phyloP scores from a whole-genome alignment of 2,329 filamentous ascomycete species.

The Nannizziopsis arthrosporioides region DNA sequence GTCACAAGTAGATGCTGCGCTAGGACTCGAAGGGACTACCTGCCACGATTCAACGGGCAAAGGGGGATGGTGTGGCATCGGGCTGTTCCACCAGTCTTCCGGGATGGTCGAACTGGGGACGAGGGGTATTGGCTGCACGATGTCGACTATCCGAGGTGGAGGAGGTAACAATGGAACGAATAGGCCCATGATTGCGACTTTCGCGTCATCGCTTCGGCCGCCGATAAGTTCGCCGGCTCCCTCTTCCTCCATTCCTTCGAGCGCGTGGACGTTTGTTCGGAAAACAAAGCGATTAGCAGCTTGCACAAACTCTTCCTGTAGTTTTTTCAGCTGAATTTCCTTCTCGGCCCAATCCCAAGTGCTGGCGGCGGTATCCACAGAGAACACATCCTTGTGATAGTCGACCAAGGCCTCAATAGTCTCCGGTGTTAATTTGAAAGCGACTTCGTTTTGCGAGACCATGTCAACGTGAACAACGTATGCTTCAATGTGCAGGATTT shows the following conservation, averaged over 20 bases:
- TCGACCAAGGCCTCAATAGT: constrained; percentile 88
- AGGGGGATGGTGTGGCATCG: constrained; percentile 47
- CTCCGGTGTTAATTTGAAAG: constrained; percentile 91
- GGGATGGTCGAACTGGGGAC: constrained; percentile 69
- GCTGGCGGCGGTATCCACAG: constrained; percentile 73
- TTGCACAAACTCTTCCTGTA: constrained; percentile 93
- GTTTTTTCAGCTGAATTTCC: constrained; percentile 89
- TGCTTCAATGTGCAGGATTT: constrained; percentile 84
- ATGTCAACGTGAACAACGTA: constrained; percentile 99
- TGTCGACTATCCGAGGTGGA: constrained; percentile 77
- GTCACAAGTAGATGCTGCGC: constrained; percentile 62
- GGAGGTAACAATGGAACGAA: constrained; percentile 78
- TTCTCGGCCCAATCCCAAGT: constrained; percentile 96
- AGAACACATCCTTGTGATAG: constrained; percentile 93
- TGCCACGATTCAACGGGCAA: constrained; percentile 78
- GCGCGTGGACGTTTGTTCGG: constrained; percentile 71
- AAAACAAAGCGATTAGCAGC: constrained; percentile 96
- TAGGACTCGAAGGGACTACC: constrained; percentile 78
- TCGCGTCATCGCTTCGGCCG: constrained; percentile 87
- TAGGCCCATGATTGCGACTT: constrained; percentile 68
- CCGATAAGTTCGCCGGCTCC: constrained; percentile 85
- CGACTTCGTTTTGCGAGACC: constrained; percentile 93
- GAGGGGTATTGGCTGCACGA: constrained; percentile 73
- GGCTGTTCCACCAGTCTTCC: constrained; percentile 70
- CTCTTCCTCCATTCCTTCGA: constrained; percentile 94